phyloP scores from a whole-genome alignment of 1,139 yeast species.

The Trichomonascaceae sp. region DNA sequence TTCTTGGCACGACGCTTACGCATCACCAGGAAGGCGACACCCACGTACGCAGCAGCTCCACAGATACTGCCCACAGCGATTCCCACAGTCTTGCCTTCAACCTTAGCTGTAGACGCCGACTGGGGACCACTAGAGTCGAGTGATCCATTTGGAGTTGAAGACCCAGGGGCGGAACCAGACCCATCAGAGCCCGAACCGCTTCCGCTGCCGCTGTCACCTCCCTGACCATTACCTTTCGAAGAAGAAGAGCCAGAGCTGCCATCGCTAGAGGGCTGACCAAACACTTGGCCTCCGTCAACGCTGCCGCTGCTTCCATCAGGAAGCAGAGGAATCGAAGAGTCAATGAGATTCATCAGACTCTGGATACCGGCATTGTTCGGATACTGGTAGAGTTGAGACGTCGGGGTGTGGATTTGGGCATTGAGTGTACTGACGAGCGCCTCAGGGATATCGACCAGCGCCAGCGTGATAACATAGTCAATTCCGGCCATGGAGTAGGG shows the following conservation, averaged over 20 bases:
- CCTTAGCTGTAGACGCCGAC: conserved; percentile 12
- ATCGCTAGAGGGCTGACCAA: conserved; percentile 5
- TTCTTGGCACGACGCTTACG: conserved; percentile 18
- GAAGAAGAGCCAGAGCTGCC: conserved; percentile 8
- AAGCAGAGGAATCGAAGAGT: conserved; percentile 24
- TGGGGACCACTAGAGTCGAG: conserved; percentile 21
- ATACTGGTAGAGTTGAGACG: conserved; percentile 24
- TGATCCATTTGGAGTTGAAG: conserved; percentile 17
- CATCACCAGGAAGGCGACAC: conserved; percentile 23
- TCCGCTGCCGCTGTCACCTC: conserved; percentile 5
- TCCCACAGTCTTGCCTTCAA: conserved; percentile 24
- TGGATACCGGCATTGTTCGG: conserved; percentile 21
- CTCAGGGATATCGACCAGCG: conserved; percentile 26
- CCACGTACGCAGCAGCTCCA: conserved; percentile 26
- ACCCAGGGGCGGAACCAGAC: conserved; percentile 5
- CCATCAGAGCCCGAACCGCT: conserved; percentile 6
- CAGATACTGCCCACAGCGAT: conserved; percentile 28
- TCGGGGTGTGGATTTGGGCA: conserved; percentile 19
- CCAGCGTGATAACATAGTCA: conserved; percentile 26
- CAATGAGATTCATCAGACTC: conserved; percentile 27
- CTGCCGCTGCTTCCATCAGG: conserved; percentile 12
- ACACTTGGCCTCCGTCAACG: conserved; percentile 6
- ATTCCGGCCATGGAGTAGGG: conserved; percentile 22
- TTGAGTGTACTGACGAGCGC: conserved; percentile 17
- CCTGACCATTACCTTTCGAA: conserved; percentile 8